Base-by-base conservation (phyloP, 108 stramenopile genomes). In the Cylindrotheca fusiformis region DNA sequence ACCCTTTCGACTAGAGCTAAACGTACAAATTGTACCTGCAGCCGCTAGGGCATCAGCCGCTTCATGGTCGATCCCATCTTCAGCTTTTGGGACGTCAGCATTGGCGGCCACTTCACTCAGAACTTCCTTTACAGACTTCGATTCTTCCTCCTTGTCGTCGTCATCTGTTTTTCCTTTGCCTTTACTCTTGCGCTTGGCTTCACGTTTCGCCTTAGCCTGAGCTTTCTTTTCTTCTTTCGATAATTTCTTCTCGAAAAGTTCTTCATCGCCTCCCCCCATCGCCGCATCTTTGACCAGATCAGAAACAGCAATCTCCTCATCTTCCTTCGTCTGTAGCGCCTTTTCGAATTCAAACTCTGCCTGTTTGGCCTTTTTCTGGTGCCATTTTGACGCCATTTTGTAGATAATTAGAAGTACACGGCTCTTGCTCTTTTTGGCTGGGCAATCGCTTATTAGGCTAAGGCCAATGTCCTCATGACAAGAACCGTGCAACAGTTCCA, bases 161-260 rank as follows among this genome's bases (percentile, higher is more conserved):
- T 80, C 79, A 29, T 83, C 85, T 6, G 82, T 76, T n/a, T 71
- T 77, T n/a, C 62, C 82, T 18, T 41, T 66, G n/a, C 52, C 69
- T 45, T 68, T 75, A 10, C 52, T 73, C 48, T 74, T 78, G 23
- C 67, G 54, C 44, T 90, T 90, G 67, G 77, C 74, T 61, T 74
- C 68, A 32, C 92, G 76, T 61, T 89, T 87, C 18, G 78, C 81
- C 56, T 88, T 89, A 48, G 88, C 88, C 28, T 78, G 75, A 6
- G 90, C 92, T 64, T 95, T 93, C 69, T 92, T 93, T 60, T 91
- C 95, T 65, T 96, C 91, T 60, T 94, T 94, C 67, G 65, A 61
- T 31, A 89, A 32, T 55, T 93, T 93, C 61, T 86, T 85, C 41
- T 89, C 87, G 77, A 80, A 87, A 26, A 89, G 41, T 49, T 78